Evolutionary conservation across 257 asterid species (phyloP), one percentile per base, ranked within the genome.

Genomic region (Mitragyna speciosa): DNA sequence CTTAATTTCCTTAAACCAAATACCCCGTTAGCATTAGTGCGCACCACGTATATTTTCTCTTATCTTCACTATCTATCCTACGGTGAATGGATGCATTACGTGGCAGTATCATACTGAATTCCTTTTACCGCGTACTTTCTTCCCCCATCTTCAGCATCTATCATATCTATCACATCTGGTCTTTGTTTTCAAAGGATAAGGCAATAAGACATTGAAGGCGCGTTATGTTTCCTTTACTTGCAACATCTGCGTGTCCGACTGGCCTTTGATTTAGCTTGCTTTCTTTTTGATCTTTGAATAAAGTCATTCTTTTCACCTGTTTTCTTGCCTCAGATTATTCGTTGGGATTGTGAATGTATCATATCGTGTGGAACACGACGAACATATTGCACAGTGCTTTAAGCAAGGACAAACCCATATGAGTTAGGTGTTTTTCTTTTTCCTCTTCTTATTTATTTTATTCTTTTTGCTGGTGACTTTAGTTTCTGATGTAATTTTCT

Each of bases 101-200:
- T 36, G 41, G 4, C 41, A 36, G 41, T 36, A 36, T n/a, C n/a
- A n/a, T n/a, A n/a, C n/a, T 36, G 41, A 36, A 36, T 36, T 1
- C 41, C 4, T 36, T 36, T 36, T 36, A n/a, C 4, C 41, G 41
- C 4, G 41, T 36, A 36, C n/a, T n/a, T n/a, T n/a, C n/a, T n/a
- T n/a, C n/a, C n/a, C n/a, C n/a, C n/a, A n/a, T n/a, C n/a, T n/a
- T n/a, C n/a, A n/a, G n/a, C n/a, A n/a, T 36, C 15, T 8, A 65
- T 77, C 33, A 48, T 45, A 45, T 49, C 64, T 75, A 66, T 56
- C 31, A 36, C 41, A 36, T n/a, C n/a, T 36, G 41, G 45, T 64
- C 69, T 75, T 83, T 81, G 24, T 76, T 87, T 81, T 81, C 83
- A 74, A 31, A 80, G 81, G 86, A 81, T 76, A 83, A 86, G 80